A percentile compares a stretch with the other conserved stretches of the same genome.
Conservation (phyloP, 768 basidiomycete species). For the Mycena pura region DNA sequence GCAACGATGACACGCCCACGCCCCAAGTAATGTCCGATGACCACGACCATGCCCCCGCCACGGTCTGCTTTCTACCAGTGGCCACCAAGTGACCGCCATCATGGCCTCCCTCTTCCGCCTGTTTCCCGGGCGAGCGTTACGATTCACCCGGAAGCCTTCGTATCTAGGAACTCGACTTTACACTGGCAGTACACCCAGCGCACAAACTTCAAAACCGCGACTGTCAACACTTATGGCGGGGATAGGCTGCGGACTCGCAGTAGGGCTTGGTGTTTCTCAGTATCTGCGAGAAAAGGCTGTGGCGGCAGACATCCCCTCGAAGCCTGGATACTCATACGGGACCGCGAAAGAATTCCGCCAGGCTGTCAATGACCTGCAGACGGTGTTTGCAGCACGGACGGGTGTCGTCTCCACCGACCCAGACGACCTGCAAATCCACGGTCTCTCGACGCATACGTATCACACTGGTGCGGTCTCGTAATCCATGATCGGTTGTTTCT, state of each 20-base stretch:
- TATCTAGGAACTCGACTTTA: neutral
- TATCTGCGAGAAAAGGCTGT: neutral
- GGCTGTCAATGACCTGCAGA: constrained; percentile 4
- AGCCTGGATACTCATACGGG: constrained; percentile 5
- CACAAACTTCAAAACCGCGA: neutral
- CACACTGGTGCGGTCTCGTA: constrained; percentile 7
- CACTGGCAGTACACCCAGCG: no score
- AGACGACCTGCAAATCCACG: constrained; percentile 11
- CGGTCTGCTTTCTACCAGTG: no score
- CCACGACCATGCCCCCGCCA: no score
- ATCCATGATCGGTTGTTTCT: neutral
- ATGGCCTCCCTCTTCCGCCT: constrained; percentile 14
- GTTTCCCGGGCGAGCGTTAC: neutral
- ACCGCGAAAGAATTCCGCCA: constrained; percentile 2
- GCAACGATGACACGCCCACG: no score
- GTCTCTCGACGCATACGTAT: constrained; percentile 13
- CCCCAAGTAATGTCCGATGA: no score
- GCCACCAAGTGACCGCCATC: no score
- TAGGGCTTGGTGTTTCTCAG: constrained; percentile 4
- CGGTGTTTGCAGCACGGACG: neutral
- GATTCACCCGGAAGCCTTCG: neutral
- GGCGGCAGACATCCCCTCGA: neutral
- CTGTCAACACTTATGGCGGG: neutral
- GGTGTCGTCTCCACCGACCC: constrained; percentile 11
- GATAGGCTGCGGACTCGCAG: constrained; percentile 13